Evolutionary conservation across 768 basidiomycete genomes (phyloP), one percentile per base, ranked within the genome.

Genomic region (Amanita inopinata): DNA sequence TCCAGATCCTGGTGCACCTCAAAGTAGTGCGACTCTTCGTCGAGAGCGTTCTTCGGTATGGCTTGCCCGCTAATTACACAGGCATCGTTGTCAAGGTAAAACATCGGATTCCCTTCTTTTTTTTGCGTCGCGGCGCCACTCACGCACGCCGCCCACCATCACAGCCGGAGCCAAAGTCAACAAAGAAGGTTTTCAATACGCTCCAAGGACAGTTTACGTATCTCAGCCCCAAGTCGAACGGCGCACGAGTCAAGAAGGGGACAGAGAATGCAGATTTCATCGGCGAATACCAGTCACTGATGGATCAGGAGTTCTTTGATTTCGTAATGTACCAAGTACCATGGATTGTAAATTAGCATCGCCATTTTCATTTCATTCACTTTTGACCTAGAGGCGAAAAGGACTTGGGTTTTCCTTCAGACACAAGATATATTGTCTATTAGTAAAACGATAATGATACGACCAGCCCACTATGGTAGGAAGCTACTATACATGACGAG

Each of bases 291-390:
- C 87, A 91, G 58, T 75, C 78, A 9, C 64, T 99, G 27, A 76
- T 99, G 71, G 96, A 99, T 56, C 86, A 93, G 59, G 94, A 99
- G 60, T 87, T 85, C 58, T 91, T 84, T 58, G 90, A 94, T 61
- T 99, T 97, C 54, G 89, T 97, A 17, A 57, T 94, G 56, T 93
- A 82, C 57, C 94, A 97, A 60, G 76, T 99, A 40, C 90, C 89
- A 23, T 91, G 86, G 84, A 85, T 96, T 51, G 65, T 82, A 28
- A 71, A 76, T 56, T 50, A 15, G 37, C 48, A 40, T 39, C 46
- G 22, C 50, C 45, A 43, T 49, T 36, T 36, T 8, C 36, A 22
- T 38, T 28, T 39, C 49, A 33, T 49, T 50, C 37, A n/a, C 19
- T 12, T 22, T 30, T 44, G 25, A 6, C 33, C 20, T 33, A 31